These are phyloP conservation scores for Monilinia aucupariae DNA, from an alignment of 2,329 filamentous ascomycete genomes.

Conservation along the genomic window DNA sequence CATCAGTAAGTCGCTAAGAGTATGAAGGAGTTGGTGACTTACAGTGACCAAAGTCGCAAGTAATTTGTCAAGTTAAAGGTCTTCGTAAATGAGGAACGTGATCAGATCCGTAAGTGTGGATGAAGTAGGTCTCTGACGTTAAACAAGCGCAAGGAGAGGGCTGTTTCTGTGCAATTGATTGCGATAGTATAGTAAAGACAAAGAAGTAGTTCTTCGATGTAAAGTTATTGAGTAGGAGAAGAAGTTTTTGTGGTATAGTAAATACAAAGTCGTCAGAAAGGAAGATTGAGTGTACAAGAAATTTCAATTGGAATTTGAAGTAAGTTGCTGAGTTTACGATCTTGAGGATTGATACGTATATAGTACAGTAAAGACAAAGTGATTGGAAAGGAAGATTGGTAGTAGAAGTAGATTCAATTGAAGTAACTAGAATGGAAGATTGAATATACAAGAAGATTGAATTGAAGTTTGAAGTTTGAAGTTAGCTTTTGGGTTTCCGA, in stretches of 20 bases:
- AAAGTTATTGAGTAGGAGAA: background rate
- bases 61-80: background rate
- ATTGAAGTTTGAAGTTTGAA: background rate
- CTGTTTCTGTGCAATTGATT: background rate
- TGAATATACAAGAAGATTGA: background rate
- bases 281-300: background rate
- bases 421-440: background rate
- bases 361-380: background rate
- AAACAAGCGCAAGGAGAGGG: background rate
- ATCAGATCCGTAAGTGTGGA: background rate
- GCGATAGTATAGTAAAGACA: background rate
- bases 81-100: background rate
- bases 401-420: background rate
- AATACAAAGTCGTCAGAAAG: background rate
- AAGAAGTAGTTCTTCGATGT: background rate
- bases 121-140: background rate
- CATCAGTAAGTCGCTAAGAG: background rate
- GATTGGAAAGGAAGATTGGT: background rate
- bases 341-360: no score
- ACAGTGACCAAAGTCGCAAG: background rate
- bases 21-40: background rate
- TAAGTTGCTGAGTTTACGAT: no score
- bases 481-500: background rate
- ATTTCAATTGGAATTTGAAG: background rate
- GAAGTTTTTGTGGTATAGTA: background rate